These are phyloP conservation scores for Termitomyces bulborhizus DNA, from an alignment of 768 basidiomycete genomes.

Conservation along the genomic window DNA sequence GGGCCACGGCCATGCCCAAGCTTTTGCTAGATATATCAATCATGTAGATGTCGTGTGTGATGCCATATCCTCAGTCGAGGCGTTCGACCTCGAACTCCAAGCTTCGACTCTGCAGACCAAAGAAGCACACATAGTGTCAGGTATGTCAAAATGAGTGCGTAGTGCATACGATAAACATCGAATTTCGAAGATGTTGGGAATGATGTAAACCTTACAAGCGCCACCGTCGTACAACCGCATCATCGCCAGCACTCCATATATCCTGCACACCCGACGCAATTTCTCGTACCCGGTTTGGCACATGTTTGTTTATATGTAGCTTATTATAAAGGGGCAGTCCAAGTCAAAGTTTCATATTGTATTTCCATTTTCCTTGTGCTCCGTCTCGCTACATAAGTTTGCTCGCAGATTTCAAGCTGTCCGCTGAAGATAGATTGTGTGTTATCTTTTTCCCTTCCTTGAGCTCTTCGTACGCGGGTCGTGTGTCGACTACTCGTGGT, in stretches of 20 bases:
- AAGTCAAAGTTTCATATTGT: no score
- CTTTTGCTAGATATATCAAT: neutral
- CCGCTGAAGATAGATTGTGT: no score
- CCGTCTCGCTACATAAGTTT: no score
- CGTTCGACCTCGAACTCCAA: neutral
- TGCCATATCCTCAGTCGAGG: neutral
- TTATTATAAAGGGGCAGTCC: no score
- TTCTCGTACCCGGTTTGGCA: no score
- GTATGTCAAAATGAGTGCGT: neutral
- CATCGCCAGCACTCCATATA: conserved; percentile 58
- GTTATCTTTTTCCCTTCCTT: no score
- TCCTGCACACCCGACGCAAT: conserved; percentile 17
- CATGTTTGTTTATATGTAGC: no score
- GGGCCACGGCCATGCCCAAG: neutral
- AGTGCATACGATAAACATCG: neutral
- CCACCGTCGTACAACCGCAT: conserved; percentile 51
- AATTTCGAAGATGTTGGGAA: neutral
- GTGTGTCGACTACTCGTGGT: no score
- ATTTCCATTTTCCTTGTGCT: no score
- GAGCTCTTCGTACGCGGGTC: no score
- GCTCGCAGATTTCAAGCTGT: no score
- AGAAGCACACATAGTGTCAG: neutral
- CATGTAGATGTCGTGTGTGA: neutral
- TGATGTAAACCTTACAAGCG: neutral
- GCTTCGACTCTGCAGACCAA: neutral